phyloP scores from a whole-genome alignment of 106 monocot genomes.

The Agapanthus africanus region DNA sequence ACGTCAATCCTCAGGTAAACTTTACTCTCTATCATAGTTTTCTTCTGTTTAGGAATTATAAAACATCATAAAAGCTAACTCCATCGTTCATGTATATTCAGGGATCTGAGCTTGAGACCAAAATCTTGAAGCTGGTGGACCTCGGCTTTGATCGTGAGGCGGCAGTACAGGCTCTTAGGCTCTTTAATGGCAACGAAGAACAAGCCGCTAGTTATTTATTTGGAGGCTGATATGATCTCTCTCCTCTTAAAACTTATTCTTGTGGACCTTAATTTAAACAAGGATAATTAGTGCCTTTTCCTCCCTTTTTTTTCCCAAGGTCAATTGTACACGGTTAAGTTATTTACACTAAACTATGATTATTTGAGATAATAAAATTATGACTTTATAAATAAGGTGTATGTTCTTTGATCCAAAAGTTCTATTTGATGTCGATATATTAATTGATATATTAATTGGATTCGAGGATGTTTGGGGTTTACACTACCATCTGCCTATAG shows the following conservation, averaged over 20 bases:
- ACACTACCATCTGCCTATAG: too few relatives aligned
- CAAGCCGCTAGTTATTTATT: conserved; percentile 84
- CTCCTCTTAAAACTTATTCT: background rate
- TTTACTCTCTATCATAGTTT: background rate
- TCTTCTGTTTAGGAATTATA: background rate
- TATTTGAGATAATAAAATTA: too few relatives aligned
- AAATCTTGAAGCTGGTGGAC: conserved; percentile 73
- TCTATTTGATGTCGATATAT: background rate
- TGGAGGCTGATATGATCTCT: conserved; percentile 39
- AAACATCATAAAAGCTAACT: background rate
- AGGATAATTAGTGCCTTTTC: background rate
- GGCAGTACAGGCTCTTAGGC: conserved; percentile 61
- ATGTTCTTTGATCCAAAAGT: background rate
- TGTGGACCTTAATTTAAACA: background rate
- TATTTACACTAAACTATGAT: background rate
- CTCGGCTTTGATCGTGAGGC: conserved; percentile 72
- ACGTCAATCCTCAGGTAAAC: conserved; percentile 22
- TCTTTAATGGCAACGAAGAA: conserved; percentile 92
- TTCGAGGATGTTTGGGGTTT: too few relatives aligned
- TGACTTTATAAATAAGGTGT: background rate
- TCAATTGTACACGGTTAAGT: background rate
- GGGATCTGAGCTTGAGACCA: conserved; percentile 60
- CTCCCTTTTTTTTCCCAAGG: background rate
- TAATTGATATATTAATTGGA: background rate
- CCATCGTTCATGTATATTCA: conserved; percentile 21